Percentiles rank a stretch among this genome's conserved stretches.
Evolutionary conservation across 345 rosid species (phyloP).

Genomic region (Murraya paniculata): DNA sequence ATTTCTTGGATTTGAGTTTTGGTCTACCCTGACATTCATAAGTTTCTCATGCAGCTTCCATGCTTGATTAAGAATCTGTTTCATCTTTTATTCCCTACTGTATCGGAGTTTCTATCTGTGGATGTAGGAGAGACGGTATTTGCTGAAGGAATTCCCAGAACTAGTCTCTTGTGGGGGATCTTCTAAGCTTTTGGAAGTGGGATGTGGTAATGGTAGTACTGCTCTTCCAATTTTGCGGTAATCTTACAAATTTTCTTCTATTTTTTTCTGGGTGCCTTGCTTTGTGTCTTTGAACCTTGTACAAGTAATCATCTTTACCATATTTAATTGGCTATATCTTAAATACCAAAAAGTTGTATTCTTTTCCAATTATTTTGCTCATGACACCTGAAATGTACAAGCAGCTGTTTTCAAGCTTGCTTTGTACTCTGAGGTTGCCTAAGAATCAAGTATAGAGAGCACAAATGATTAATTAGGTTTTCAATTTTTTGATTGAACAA

Average conservation of each 20-base stretch:
- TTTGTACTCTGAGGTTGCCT: constrained; percentile 1
- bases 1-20: not conserved
- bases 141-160: constrained; percentile 87
- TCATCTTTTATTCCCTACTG: not conserved
- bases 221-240: constrained; percentile 79
- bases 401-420: not conserved
- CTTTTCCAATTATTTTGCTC: not conserved
- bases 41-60: not conserved
- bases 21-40: not conserved
- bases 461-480: not conserved
- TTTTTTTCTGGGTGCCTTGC: not conserved
- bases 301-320: not conserved
- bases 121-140: constrained; percentile 77
- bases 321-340: not conserved
- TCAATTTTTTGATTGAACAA: not conserved
- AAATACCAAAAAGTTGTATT: not conserved
- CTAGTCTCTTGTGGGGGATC: constrained; percentile 48
- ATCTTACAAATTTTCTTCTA: not conserved
- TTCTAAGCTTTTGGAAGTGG: constrained; percentile 75
- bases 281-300: not conserved
- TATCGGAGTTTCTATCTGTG: constrained; percentile 1
- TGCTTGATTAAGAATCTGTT: not conserved
- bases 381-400: not conserved
- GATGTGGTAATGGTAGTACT: constrained; percentile 91
- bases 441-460: not conserved